These are phyloP conservation scores for Lipomyces kockii DNA, from an alignment of 805 yeast genomes.

Conservation along the genomic window DNA sequence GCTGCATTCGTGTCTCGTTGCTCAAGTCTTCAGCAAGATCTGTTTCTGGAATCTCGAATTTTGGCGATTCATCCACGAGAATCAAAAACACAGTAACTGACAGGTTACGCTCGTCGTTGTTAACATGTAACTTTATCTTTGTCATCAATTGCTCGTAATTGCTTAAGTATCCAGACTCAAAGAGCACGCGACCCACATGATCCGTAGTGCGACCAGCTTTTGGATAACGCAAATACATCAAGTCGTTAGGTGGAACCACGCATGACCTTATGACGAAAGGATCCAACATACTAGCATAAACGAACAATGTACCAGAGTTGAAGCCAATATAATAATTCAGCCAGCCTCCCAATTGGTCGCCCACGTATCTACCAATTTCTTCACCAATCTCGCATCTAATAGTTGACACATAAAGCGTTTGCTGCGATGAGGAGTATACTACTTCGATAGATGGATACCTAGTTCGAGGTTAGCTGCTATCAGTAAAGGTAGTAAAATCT, in stretches of 20 bases:
- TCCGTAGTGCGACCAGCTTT: not conserved
- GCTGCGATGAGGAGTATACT: not conserved
- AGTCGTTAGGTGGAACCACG: slow-evolving; percentile 5
- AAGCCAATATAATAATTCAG: slow-evolving; percentile 1
- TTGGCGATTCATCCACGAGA: slow-evolving; percentile 4
- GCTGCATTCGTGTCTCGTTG: not conserved
- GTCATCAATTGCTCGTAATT: slow-evolving; percentile 4
- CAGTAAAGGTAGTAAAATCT: not conserved
- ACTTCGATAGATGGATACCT: slow-evolving; percentile 3
- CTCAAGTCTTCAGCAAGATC: not conserved
- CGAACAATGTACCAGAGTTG: not conserved
- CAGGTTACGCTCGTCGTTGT: not conserved
- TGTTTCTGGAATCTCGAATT: slow-evolving; percentile 2
- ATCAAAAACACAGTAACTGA: not conserved
- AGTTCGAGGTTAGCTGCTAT: not conserved
- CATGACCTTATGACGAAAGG: slow-evolving; percentile 3
- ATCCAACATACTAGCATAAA: not conserved
- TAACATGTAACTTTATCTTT: slow-evolving; percentile 2
- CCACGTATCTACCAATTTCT: not conserved
- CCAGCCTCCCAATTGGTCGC: not conserved
- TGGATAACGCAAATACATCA: slow-evolving; percentile 2
- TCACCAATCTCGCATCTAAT: slow-evolving; percentile 1
- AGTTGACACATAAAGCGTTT: not conserved
- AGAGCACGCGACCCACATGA: not conserved
- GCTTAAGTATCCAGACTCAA: slow-evolving; percentile 1